Evolutionary conservation across 331 rosid species (phyloP).

Genomic region (Saraca asoca): DNA sequence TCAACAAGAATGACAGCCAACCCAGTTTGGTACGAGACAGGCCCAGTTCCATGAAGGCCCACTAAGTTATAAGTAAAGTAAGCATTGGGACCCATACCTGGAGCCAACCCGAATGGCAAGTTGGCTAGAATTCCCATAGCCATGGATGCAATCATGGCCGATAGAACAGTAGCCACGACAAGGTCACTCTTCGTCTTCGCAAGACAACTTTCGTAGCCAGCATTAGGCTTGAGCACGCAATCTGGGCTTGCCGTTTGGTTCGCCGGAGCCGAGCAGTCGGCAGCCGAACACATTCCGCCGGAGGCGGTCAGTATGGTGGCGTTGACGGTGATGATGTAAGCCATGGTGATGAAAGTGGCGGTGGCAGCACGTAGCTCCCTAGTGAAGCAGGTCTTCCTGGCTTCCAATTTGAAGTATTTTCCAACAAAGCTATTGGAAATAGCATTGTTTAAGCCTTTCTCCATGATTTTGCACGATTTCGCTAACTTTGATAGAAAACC

Average conservation of each 20-base stretch:
- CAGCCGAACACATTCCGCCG: conserved; percentile 69
- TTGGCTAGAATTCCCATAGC: conserved; percentile 85
- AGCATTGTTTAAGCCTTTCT: conserved; percentile 50
- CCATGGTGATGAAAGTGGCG: conserved; percentile 95
- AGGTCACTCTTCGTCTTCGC: conserved; percentile 69
- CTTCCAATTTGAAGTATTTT: conserved; percentile 68
- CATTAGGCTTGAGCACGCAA: conserved; percentile 54
- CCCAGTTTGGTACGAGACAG: conserved; percentile 66
- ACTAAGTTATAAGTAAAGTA: conserved; percentile 76
- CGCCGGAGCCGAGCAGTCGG: conserved; percentile 60
- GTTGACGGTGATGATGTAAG: conserved; percentile 87
- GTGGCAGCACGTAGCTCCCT: conserved; percentile 74
- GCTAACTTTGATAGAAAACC: conserved; percentile 26
- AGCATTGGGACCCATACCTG: conserved; percentile 95
- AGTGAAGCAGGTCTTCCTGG: conserved; percentile 65
- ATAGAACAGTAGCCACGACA: conserved; percentile 74
- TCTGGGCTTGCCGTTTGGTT: conserved; percentile 49
- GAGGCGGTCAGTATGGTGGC: conserved; percentile 77
- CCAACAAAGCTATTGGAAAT: conserved; percentile 63
- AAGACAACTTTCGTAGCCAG: conserved; percentile 71
- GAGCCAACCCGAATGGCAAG: conserved; percentile 83
- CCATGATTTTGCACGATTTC: conserved; percentile 48
- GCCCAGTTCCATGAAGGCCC: conserved; percentile 78
- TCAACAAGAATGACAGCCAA: conserved; percentile 65
- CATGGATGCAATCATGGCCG: conserved; percentile 69